Evolutionary conservation across 495 filamentous ascomycete species (phyloP).

Genomic region (Penicillium cinerascens): DNA sequence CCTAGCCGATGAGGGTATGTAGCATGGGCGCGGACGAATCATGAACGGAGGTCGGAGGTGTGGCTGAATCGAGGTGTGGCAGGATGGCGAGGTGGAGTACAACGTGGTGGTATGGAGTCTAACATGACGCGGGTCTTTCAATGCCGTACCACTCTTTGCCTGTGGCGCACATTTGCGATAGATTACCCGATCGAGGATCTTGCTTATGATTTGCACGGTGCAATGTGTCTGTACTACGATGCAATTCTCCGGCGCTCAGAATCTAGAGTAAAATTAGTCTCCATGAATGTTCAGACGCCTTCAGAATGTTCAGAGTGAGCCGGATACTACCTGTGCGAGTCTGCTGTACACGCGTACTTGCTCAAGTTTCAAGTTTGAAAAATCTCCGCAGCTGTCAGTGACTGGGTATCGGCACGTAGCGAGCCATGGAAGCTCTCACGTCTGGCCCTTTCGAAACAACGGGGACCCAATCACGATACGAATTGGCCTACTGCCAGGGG

Average conservation of each 20-base stretch:
- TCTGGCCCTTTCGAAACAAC: conserved; percentile 10
- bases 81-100: conserved; percentile 11
- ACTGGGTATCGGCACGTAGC: conserved; percentile 8
- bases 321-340: not conserved
- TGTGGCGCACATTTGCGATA: not conserved
- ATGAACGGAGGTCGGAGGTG: not conserved
- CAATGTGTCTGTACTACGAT: not conserved
- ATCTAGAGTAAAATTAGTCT: not conserved
- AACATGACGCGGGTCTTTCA: conserved; percentile 9
- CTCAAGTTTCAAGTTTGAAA: not conserved
- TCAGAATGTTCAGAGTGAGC: not conserved
- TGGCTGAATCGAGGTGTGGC: conserved; percentile 13
- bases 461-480: conserved; percentile 11
- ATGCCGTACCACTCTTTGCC: conserved; percentile 2
- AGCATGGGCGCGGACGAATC: conserved; percentile 12
- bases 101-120: conserved; percentile 6
- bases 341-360: not conserved
- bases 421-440: conserved; percentile 20
- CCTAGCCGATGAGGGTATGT: conserved; percentile 8
- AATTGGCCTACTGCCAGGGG: not conserved
- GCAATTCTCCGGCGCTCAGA: not conserved
- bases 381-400: not conserved
- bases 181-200: not conserved
- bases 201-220: not conserved
- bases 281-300: no score